These are phyloP conservation scores for Fraxinus latifolia DNA, from an alignment of 305 asterid species.

Conservation along the genomic window DNA sequence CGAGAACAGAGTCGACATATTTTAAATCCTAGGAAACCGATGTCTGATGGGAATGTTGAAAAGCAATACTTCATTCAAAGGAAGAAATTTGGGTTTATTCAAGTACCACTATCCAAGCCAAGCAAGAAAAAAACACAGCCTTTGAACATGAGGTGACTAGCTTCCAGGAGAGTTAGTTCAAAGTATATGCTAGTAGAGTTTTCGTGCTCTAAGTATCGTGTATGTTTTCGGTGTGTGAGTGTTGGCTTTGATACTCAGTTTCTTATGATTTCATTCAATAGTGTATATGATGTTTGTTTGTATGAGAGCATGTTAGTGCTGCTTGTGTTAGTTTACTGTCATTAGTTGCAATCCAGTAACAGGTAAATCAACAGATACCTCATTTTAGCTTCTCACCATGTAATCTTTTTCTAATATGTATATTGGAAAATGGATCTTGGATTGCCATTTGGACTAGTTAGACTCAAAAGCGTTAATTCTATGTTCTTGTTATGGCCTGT, in stretches of 20 bases:
- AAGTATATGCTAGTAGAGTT: background rate
- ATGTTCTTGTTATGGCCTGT: background rate
- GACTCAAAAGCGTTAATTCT: background rate
- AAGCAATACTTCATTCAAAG: constrained; percentile 57
- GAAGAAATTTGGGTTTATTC: constrained; percentile 93
- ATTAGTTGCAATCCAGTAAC: background rate
- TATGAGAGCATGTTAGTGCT: background rate
- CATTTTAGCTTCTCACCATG: background rate
- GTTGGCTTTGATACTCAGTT: background rate
- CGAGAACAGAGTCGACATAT: constrained; percentile 64
- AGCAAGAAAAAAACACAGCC: constrained; percentile 61
- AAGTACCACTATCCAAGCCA: constrained; percentile 61
- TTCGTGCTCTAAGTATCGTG: background rate
- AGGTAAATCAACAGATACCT: background rate
- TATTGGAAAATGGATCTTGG: background rate
- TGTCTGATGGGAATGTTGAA: constrained; percentile 42
- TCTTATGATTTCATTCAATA: background rate
- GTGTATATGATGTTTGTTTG: background rate
- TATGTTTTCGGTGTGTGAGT: background rate
- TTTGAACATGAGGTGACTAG: constrained; percentile 28
- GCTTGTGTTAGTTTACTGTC: background rate
- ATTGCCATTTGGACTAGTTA: background rate
- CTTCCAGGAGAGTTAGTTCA: background rate
- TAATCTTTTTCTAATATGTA: background rate
- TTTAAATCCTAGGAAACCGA: constrained; percentile 38